phyloP scores from a whole-genome alignment of 1,284 basidiomycete genomes.

The Rhizopogon parksii region DNA sequence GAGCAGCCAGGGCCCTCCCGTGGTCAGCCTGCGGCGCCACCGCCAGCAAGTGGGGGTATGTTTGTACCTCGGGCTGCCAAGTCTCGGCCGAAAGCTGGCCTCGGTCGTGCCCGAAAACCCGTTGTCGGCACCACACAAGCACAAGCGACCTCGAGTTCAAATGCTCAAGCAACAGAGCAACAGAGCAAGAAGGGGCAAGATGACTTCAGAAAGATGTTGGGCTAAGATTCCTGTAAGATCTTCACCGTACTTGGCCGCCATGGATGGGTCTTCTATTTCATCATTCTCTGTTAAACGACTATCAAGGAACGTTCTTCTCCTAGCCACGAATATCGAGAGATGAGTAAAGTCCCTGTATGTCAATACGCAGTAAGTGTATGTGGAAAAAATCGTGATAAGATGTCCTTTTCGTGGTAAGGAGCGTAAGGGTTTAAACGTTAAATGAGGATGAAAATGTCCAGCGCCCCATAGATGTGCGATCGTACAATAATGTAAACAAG shows the following conservation, averaged over 20 bases:
- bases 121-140: slow-evolving; percentile 16
- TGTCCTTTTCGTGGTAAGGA: background rate
- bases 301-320: background rate
- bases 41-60: slow-evolving; percentile 38
- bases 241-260: background rate
- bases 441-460: background rate
- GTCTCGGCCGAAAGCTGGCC: slow-evolving; percentile 63
- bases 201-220: slow-evolving; percentile 74
- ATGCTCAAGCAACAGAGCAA: slow-evolving; percentile 12
- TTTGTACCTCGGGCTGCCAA: slow-evolving; percentile 59
- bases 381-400: background rate
- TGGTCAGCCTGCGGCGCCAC: slow-evolving; percentile 31
- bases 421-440: background rate
- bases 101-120: slow-evolving; percentile 46
- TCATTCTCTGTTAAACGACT: slow-evolving; percentile 1
- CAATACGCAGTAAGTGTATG: background rate
- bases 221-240: background rate
- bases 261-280: background rate
- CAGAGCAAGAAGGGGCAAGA: slow-evolving; percentile 53
- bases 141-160: slow-evolving; percentile 12
- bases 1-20: slow-evolving; percentile 33
- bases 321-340: background rate
- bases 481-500: slow-evolving; percentile 24
- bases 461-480: slow-evolving; percentile 17
- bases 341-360: background rate